phyloP scores from a whole-genome alignment of 2,329 filamentous ascomycete genomes.

The Verticillium klebahnii region DNA sequence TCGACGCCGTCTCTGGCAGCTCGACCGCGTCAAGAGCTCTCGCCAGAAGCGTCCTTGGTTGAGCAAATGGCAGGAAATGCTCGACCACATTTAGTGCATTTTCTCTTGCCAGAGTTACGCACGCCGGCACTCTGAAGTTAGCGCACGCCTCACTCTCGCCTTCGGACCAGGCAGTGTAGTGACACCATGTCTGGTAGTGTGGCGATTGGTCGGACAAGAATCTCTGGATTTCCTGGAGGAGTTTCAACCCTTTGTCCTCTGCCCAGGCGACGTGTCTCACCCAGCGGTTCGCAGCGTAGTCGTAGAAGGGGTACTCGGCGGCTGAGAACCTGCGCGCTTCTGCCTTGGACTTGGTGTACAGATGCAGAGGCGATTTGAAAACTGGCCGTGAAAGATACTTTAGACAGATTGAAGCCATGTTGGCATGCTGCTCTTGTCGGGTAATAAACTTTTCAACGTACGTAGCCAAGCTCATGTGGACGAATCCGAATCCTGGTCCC shows the following conservation, averaged over 20 bases:
- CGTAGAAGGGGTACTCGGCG: conserved; percentile 10
- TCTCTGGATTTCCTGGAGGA: conserved; percentile 7
- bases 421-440: conserved; percentile 10
- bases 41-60: not conserved
- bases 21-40: not conserved
- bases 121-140: not conserved
- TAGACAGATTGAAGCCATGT: conserved; percentile 15
- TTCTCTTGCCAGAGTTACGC: not conserved
- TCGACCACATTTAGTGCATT: not conserved
- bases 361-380: not conserved
- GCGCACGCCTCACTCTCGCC: not conserved
- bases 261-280: conserved; percentile 7
- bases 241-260: conserved; percentile 3
- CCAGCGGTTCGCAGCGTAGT: conserved; percentile 13
- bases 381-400: conserved; percentile 11
- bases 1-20: not conserved
- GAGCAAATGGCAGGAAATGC: not conserved
- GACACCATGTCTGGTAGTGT: conserved; percentile 13
- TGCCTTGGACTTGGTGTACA: not conserved
- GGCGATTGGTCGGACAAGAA: conserved; percentile 10
- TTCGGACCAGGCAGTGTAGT: conserved; percentile 1
- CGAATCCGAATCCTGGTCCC: not conserved
- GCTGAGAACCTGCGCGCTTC: not conserved
- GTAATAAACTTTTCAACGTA: not conserved
- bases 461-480: not conserved